Conservation (phyloP, 441 rosid genomes). For the Populus hybrid region DNA sequence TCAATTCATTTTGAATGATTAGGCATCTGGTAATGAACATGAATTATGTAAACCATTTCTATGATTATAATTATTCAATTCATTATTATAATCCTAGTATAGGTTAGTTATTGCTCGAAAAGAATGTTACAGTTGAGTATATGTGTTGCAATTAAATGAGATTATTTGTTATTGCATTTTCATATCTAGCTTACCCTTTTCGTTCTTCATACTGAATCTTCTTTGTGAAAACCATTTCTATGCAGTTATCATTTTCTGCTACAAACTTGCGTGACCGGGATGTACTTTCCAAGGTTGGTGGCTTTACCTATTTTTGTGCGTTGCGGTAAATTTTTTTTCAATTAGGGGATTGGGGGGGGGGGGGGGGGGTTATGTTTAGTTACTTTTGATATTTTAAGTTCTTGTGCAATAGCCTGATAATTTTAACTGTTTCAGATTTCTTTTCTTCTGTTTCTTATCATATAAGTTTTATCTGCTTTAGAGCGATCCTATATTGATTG, state of each 20-base stretch:
- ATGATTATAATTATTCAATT: too few species aligned
- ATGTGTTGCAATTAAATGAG: background rate
- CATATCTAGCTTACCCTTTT: background rate
- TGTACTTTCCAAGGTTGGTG: slow-evolving; percentile 75
- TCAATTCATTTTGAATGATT: too few species aligned
- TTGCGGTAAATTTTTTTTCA: background rate
- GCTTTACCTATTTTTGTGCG: slow-evolving; percentile 6
- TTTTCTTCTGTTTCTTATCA: slow-evolving; percentile 4
- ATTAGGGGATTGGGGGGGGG: background rate
- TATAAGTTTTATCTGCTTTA: slow-evolving; percentile 35
- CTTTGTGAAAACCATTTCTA: slow-evolving; percentile 1
- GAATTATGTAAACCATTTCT: too few species aligned
- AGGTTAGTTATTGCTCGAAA: background rate
- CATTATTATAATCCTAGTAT: background rate
- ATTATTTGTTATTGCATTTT: background rate
- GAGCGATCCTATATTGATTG: slow-evolving; percentile 96
- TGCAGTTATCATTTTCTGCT: slow-evolving; percentile 94
- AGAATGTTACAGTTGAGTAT: background rate
- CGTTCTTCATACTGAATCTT: background rate
- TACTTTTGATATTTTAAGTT: background rate
- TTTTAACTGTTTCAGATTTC: background rate
- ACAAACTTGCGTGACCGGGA: slow-evolving; percentile 79
- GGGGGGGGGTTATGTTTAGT: too few species aligned
- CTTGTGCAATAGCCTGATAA: background rate
- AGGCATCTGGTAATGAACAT: too few species aligned